Conservation (phyloP, 2,329 filamentous ascomycete species). For the Ophiostoma himal-ulmi region DNA sequence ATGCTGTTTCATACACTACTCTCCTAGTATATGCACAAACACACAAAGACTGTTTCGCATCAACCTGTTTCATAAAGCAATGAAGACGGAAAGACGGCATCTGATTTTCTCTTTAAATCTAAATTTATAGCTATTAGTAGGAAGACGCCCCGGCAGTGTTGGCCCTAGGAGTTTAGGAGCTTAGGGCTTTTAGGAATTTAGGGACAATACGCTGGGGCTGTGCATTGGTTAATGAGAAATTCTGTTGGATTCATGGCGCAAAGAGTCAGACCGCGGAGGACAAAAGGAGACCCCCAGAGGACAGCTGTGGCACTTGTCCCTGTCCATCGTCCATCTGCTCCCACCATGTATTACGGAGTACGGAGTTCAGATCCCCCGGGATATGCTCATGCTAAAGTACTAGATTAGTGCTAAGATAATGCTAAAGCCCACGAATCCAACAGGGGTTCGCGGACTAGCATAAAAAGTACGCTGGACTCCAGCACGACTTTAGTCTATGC, state of each 20-base stretch:
- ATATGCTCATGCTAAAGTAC: not conserved
- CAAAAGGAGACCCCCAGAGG: too few relatives aligned
- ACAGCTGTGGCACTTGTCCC: not conserved
- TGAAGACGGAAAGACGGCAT: not conserved
- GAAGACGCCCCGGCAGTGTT: not conserved
- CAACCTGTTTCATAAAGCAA: not conserved
- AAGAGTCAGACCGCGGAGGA: too few relatives aligned
- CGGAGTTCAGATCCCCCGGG: conserved; percentile 3
- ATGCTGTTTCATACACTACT: not conserved
- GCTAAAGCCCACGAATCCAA: not conserved
- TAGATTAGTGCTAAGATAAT: not conserved
- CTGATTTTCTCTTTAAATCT: too few relatives aligned
- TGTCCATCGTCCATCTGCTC: not conserved
- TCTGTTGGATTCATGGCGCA: too few relatives aligned
- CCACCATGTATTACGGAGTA: not conserved
- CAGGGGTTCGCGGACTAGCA: not conserved
- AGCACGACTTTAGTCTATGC: not conserved
- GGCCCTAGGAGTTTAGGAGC: not conserved
- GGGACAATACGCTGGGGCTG: too few relatives aligned
- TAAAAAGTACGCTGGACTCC: not conserved
- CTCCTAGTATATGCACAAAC: not conserved
- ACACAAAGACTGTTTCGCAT: not conserved
- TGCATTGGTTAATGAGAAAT: too few relatives aligned
- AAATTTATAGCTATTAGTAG: not conserved
- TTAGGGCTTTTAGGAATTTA: not conserved